Evolutionary conservation across 257 asterid genomes (phyloP), one percentile per base, ranked within the genome.

Genomic region (Solanum verrucosum): DNA sequence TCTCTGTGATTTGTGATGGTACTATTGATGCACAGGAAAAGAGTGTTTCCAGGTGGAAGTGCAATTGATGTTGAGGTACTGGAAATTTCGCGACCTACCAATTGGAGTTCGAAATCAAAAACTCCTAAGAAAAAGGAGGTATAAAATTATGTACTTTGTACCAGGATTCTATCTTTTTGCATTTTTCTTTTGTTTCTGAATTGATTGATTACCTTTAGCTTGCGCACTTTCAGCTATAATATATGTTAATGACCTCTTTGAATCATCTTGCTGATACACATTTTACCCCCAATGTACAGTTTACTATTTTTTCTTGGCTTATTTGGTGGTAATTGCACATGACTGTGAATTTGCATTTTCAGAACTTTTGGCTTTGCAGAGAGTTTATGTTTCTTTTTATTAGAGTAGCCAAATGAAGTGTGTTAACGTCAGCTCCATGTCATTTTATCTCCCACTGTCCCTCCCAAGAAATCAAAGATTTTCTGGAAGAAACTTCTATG

Each of bases 41-140:
- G 94, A 92, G 92, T 90, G 79, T 92, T 94, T 73, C 85, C 91
- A 21, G 95, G 92, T 91, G 94, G 95, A 77, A 70, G 94, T 87
- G 92, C 89, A 83, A 88, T 90, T 75, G 97, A 93, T n/a, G 93
- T 88, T 86, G 97, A 93, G 23, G 96, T 90, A 88, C 88, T 90
- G 90, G 98, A 95, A 88, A 85, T 90, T 21, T 44, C 94, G 87
- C 93, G 94, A 85, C 94, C 93, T 65, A 31, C 60, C 85, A 90
- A 86, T 89, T 91, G 89, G 84, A 85, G 91, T 52, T 86, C 93
- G 15, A 88, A 88, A 63, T 86, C 93, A 68, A 91, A 87, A 86
- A 77, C 90, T 13, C 91, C 89, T 23, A 91, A 93, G 82, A 91
- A 90, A 31, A 91, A 95, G 81, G 93, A 94, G 98, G 99, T 94